These are phyloP conservation scores for Leccinum rimulosum DNA, from an alignment of 768 basidiomycete species.

Conservation along the genomic window DNA sequence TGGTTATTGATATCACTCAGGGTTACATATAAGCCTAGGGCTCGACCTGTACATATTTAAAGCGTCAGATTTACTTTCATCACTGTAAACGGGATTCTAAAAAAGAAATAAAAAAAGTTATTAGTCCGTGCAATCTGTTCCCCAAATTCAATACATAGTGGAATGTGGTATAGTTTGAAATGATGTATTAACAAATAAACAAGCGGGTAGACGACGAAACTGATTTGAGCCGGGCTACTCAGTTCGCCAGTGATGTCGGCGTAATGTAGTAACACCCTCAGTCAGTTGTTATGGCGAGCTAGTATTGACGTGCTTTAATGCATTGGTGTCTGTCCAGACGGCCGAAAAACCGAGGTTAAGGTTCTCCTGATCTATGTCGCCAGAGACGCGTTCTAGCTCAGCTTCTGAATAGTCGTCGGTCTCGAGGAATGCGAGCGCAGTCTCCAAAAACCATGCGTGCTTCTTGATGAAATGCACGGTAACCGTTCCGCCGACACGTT, in stretches of 20 bases:
- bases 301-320: slow-evolving; percentile 18
- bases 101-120: too few species aligned
- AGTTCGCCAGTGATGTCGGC: background rate
- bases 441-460: slow-evolving; percentile 94
- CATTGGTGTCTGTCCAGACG: slow-evolving; percentile 30
- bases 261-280: background rate
- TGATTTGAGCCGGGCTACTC: background rate
- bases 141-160: slow-evolving; percentile 1
- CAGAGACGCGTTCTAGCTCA: slow-evolving; percentile 20
- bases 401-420: slow-evolving; percentile 66
- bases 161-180: slow-evolving; percentile 11
- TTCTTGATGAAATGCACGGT: slow-evolving; percentile 98
- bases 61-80: too few species aligned
- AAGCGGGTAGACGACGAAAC: slow-evolving; percentile 1
- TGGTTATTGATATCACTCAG: slow-evolving; percentile 15
- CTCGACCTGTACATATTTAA: too few species aligned
- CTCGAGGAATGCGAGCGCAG: slow-evolving; percentile 83
- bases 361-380: slow-evolving; percentile 9
- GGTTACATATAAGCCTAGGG: too few species aligned
- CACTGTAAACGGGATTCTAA: too few species aligned
- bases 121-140: slow-evolving; percentile 3
- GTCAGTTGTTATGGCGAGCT: slow-evolving; percentile 4
- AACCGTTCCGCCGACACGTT: slow-evolving; percentile 86
- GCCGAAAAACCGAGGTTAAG: slow-evolving; percentile 23
- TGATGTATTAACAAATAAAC: slow-evolving; percentile 22